A percentile compares a stretch with the other conserved stretches of the same genome.
Evolutionary conservation across 2,329 filamentous ascomycete genomes (phyloP).

Genomic region (Neonectria neomacrospora): DNA sequence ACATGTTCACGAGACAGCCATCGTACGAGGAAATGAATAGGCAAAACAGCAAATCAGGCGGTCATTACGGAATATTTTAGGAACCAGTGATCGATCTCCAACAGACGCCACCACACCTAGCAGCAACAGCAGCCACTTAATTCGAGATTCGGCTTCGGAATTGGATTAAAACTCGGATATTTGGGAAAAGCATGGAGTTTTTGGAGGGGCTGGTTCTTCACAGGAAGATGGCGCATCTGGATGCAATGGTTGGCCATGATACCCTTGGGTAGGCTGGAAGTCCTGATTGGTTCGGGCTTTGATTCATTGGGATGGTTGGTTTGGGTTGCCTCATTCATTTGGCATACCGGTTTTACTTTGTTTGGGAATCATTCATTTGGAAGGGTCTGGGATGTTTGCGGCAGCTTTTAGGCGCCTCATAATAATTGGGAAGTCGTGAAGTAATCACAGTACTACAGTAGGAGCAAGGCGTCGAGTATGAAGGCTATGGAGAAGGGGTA

Average conservation of each 20-base stretch:
- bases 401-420: conserved; percentile 1
- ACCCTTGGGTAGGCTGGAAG: conserved; percentile 4
- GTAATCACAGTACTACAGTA: conserved; percentile 2
- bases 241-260: conserved; percentile 8
- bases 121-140: conserved; percentile 9
- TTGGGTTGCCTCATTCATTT: conserved; percentile 10
- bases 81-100: background rate
- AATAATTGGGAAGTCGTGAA: background rate
- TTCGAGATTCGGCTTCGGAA: conserved; percentile 1
- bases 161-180: conserved; percentile 6
- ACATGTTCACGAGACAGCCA: background rate
- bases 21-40: background rate
- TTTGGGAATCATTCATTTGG: background rate
- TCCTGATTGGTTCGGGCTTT: background rate
- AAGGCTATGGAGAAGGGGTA: background rate
- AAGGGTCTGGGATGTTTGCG: background rate
- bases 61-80: conserved; percentile 11
- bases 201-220: conserved; percentile 3
- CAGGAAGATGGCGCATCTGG: conserved; percentile 13
- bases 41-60: background rate
- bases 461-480: background rate
- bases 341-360: background rate
- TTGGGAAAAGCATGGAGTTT: conserved; percentile 17
- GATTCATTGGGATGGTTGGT: background rate
- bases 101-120: background rate